A percentile compares a stretch with the other conserved stretches of the same genome.
Conservation (phyloP, 306 rosid species). For the Quercus alba region DNA sequence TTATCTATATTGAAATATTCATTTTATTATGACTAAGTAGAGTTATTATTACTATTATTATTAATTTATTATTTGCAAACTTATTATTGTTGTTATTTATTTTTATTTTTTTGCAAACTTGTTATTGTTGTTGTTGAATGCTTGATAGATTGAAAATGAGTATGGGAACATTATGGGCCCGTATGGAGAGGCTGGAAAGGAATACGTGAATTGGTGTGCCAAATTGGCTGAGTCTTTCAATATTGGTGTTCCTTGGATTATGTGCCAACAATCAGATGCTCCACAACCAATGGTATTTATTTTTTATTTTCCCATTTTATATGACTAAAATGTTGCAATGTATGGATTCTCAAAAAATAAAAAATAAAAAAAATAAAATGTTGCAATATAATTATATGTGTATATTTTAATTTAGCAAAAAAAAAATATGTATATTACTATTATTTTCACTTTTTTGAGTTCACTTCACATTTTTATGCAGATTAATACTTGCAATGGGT, state of each 20-base stretch:
- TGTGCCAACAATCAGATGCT: conserved; percentile 35
- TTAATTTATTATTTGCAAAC: too few relatives aligned
- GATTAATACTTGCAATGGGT: conserved; percentile 17
- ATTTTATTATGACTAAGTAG: background rate
- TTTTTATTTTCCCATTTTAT: too few relatives aligned
- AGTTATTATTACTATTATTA: too few relatives aligned
- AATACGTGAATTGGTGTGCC: conserved; percentile 40
- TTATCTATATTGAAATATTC: too few relatives aligned
- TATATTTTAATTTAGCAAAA: too few relatives aligned
- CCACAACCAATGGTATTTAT: conserved; percentile 33
- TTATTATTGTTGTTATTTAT: background rate
- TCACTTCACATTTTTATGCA: background rate
- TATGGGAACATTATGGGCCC: conserved; percentile 32
- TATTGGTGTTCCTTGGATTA: conserved; percentile 37
- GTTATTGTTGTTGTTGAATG: background rate
- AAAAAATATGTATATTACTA: too few relatives aligned
- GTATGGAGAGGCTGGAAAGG: conserved; percentile 23
- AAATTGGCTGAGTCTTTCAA: conserved; percentile 24
- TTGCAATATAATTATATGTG: too few relatives aligned
- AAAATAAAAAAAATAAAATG: background rate
- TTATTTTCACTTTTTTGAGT: background rate
- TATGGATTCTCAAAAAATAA: too few relatives aligned
- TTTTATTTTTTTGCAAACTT: too few relatives aligned
- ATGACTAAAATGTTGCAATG: too few relatives aligned
- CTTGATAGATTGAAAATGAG: conserved; percentile 39